A percentile compares a stretch with the other conserved stretches of the same genome.
phyloP scores from a whole-genome alignment of 805 yeast genomes.

The Nakazawaea pomicola region DNA sequence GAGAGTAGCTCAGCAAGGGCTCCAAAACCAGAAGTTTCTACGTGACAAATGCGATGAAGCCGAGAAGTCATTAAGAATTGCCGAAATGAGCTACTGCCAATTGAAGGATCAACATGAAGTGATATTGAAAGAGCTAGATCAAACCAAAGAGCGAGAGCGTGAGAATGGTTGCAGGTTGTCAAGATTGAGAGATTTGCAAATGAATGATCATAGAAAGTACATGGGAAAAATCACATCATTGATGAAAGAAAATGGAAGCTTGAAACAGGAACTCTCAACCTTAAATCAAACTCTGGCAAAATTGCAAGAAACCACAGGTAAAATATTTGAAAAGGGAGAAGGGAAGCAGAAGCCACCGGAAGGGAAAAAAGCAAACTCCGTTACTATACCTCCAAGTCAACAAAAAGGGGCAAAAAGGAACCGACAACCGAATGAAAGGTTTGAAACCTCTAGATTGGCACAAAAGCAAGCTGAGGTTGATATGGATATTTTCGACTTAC shows the following conservation, averaged over 20 bases:
- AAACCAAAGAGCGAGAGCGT: too few species aligned
- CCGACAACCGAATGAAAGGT: too few species aligned
- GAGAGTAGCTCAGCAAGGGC: neutral
- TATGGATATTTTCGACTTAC: slow-evolving; percentile 4
- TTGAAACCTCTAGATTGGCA: too few species aligned
- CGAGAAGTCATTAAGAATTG: neutral
- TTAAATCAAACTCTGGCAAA: neutral
- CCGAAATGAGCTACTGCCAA: neutral
- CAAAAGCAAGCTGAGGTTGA: too few species aligned
- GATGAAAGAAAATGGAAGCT: neutral
- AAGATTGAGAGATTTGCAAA: too few species aligned
- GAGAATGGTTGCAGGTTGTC: too few species aligned
- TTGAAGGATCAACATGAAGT: neutral
- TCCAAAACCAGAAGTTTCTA: neutral
- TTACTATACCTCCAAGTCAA: too few species aligned
- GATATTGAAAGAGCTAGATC: neutral
- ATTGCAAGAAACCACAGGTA: neutral
- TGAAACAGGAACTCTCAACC: neutral
- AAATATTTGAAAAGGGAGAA: neutral
- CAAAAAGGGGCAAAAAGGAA: too few species aligned
- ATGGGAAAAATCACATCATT: neutral
- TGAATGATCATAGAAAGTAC: too few species aligned
- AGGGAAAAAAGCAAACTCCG: too few species aligned
- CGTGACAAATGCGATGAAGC: slow-evolving; percentile 2
- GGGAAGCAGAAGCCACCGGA: too few species aligned